Evolutionary conservation across 805 yeast genomes (phyloP), one percentile per base, ranked within the genome.

Genomic region (Cyberlindnera samutprakarnensis): DNA sequence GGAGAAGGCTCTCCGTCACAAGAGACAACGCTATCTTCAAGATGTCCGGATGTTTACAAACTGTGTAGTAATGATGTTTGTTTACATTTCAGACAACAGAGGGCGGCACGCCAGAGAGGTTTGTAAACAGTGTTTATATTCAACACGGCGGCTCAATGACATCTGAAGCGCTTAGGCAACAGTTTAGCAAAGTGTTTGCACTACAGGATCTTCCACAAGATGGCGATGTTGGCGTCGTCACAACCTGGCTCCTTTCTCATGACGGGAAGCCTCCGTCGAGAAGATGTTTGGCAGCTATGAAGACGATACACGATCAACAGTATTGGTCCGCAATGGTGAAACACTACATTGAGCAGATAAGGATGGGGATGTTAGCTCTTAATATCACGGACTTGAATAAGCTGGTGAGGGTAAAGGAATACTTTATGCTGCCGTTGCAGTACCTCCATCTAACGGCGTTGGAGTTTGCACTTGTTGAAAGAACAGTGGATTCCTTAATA

Each of bases 181-280:
- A 28, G 31, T 28, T 28, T 14, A 4, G n/a, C 3, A n/a, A 11
- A 14, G 52, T 51, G 2, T 51, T 51, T 23, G 28, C 26, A 1
- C 25, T 30, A 1, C 44, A 48, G 0, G 54, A 42, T 16, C n/a
- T 35, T 0, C 44, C 47, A 5, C 27, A 37, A 2, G 52, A 43
- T 7, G 37, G 46, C 11, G 49, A 51, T 23, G 25, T 39, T 9
- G 49, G 46, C 13, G 27, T 43, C 7, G 45, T 42, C 5, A 25
- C 46, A 1, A 14, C 41, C 23, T 51, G 56, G 56, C 36, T 51
- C 3, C 27, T 45, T 13, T 38, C 41, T 25, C 53, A 48, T 27
- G 29, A 18, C 7, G 46, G 41, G 23, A 38, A 38, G 19, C 49
- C 45, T 12, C 56, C 56, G 4, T 30, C 46, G 5, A 47, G 39